Evolutionary conservation across 2,329 filamentous ascomycete genomes (phyloP).

Genomic region (Zasmidium citrigriseum): DNA sequence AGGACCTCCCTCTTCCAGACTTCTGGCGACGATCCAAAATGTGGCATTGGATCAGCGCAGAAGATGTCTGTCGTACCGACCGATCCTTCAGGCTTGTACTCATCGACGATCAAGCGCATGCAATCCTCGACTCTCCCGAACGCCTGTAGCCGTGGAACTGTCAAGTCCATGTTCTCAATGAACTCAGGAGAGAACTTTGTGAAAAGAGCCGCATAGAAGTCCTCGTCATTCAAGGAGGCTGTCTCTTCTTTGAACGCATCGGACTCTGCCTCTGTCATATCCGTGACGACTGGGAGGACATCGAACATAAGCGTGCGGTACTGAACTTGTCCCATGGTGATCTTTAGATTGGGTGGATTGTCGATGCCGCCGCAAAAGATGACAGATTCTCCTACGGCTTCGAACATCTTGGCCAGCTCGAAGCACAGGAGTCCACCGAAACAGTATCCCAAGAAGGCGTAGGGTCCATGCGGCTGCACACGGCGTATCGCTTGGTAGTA

Average conservation of each 20-base stretch:
- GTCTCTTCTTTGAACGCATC: conserved; percentile 19
- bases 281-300: conserved; percentile 21
- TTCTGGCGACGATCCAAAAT: conserved; percentile 18
- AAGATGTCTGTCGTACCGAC: conserved; percentile 21
- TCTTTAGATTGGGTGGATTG: conserved; percentile 51
- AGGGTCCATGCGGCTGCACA: conserved; percentile 52
- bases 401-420: conserved; percentile 51
- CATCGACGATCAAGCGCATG: conserved; percentile 18
- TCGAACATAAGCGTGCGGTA: conserved; percentile 23
- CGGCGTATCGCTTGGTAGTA: conserved; percentile 46
- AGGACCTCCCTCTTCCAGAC: conserved; percentile 22
- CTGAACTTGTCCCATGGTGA: conserved; percentile 19
- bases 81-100: conserved; percentile 18
- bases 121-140: conserved; percentile 23
- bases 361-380: conserved; percentile 50
- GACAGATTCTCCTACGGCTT: conserved; percentile 37
- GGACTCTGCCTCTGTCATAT: conserved; percentile 18
- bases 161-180: conserved; percentile 25
- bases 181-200: conserved; percentile 23
- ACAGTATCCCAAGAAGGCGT: conserved; percentile 55
- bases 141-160: conserved; percentile 21
- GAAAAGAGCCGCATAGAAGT: conserved; percentile 23
- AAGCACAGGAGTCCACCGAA: conserved; percentile 55
- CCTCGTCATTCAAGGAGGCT: conserved; percentile 15
- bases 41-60: conserved; percentile 21